Percentiles rank a stretch among this genome's conserved stretches.
These are phyloP conservation scores for Monilinia fructicola DNA, from an alignment of 2,329 filamentous ascomycete species.

Conservation along the genomic window DNA sequence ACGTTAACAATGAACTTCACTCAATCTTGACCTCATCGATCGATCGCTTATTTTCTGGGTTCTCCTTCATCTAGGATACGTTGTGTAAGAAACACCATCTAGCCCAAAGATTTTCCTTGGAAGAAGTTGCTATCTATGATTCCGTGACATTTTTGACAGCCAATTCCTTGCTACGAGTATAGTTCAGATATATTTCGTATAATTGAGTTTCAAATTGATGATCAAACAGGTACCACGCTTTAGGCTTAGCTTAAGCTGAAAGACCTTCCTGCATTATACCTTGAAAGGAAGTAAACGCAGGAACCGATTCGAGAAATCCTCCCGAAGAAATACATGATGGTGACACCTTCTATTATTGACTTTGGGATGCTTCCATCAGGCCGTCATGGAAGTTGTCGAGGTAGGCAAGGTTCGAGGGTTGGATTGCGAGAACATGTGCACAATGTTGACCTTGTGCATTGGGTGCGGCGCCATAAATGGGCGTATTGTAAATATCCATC, in stretches of 20 bases:
- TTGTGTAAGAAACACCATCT: neutral
- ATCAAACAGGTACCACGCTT: constrained; percentile 36
- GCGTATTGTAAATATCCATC: neutral
- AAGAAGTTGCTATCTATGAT: constrained; percentile 1
- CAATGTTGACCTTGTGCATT: constrained; percentile 2
- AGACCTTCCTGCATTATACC: neutral
- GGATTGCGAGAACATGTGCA: neutral
- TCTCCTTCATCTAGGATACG: neutral
- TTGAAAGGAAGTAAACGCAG: constrained; percentile 3
- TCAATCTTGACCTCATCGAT: neutral
- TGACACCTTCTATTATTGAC: constrained; percentile 1
- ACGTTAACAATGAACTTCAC: neutral
- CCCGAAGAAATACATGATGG: constrained; percentile 6
- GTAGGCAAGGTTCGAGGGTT: neutral
- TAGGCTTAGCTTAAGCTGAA: constrained; percentile 16
- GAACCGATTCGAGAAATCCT: constrained; percentile 9
- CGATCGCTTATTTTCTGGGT: neutral
- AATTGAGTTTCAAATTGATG: constrained; percentile 32
- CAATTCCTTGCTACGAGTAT: constrained; percentile 8
- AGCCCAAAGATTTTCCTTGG: neutral
- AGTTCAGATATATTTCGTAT: constrained; percentile 11
- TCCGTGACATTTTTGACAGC: neutral
- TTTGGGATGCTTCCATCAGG: neutral
- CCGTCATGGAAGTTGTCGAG: neutral
- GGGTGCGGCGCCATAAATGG: neutral